Evolutionary conservation across 768 basidiomycete genomes (phyloP).

Genomic region (Tricholoma hemisulphureum): DNA sequence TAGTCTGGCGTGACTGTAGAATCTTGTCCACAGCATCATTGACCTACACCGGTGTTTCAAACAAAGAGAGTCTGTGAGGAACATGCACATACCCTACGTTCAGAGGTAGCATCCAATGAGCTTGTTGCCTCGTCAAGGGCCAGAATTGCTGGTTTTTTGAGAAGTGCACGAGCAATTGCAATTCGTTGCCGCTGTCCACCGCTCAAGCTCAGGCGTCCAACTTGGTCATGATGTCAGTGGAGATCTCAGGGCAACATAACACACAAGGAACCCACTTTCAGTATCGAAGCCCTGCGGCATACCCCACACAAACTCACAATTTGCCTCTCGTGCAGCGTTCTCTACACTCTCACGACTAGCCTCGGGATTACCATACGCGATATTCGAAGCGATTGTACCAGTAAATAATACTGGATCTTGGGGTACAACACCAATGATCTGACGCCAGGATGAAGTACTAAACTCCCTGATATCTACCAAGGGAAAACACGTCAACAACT

Average conservation of each 20-base stretch:
- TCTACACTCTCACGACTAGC: constrained; percentile 85
- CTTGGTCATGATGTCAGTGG: constrained; percentile 32
- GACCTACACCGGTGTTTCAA: constrained; percentile 41
- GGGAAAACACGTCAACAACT: background rate
- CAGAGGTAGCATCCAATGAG: constrained; percentile 85
- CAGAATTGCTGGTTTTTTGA: constrained; percentile 86
- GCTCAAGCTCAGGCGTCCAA: constrained; percentile 66
- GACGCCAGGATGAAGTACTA: constrained; percentile 82
- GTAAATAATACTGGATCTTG: constrained; percentile 92
- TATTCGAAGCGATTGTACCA: constrained; percentile 93
- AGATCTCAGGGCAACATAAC: background rate
- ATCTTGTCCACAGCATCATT: constrained; percentile 92
- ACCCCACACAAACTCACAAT: constrained; percentile 95
- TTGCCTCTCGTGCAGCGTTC: constrained; percentile 83
- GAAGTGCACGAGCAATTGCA: constrained; percentile 81
- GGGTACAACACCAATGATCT: constrained; percentile 89
- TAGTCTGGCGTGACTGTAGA: constrained; percentile 72
- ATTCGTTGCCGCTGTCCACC: constrained; percentile 82
- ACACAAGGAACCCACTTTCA: constrained; percentile 61
- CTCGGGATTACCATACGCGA: constrained; percentile 77
- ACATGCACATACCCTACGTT: constrained; percentile 58
- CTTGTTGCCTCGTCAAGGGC: constrained; percentile 90
- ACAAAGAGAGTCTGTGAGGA: background rate
- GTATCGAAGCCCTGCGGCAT: constrained; percentile 95
- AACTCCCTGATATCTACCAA: constrained; percentile 81